These are phyloP conservation scores for Physcomitrium patens DNA, from an alignment of 225 moss, liverwort and hornwort species.

Conservation along the genomic window DNA sequence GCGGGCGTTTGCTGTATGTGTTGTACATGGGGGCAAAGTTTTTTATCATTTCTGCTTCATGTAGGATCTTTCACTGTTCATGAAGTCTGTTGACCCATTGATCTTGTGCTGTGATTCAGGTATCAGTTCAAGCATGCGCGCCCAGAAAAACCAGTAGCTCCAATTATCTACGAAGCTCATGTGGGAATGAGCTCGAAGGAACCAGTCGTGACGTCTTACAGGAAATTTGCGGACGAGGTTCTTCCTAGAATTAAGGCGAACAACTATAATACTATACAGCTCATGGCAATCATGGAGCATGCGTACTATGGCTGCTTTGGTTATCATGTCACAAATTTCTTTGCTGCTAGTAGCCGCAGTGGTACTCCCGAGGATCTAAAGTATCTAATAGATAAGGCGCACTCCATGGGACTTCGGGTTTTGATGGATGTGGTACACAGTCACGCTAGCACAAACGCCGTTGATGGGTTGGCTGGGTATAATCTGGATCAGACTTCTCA, in stretches of 20 bases:
- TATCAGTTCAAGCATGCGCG: constrained; percentile 79
- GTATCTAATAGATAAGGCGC: constrained; percentile 90
- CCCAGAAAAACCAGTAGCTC: constrained; percentile 66
- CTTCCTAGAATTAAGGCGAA: constrained; percentile 90
- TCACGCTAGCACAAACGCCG: constrained; percentile 88
- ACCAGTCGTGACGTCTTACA: constrained; percentile 75
- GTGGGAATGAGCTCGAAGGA: constrained; percentile 97
- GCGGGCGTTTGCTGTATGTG: no score
- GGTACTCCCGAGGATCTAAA: constrained; percentile 93
- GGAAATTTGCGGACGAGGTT: constrained; percentile 89
- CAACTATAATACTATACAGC: constrained; percentile 90
- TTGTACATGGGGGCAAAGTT: no score
- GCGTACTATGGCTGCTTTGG: constrained; percentile 97
- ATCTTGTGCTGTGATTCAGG: constrained; percentile 41
- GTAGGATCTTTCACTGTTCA: no score
- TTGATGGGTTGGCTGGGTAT: constrained; percentile 89
- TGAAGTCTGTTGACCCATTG: no score
- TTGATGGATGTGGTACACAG: constrained; percentile 97
- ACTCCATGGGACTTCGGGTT: constrained; percentile 80
- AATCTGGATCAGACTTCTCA: constrained; percentile 68
- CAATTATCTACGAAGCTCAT: constrained; percentile 97
- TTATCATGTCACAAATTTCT: constrained; percentile 96
- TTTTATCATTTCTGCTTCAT: no score
- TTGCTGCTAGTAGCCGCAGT: constrained; percentile 86
- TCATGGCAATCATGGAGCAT: constrained; percentile 98